Conservation (phyloP, 345 rosid species). For the Cochlearia excelsa region DNA sequence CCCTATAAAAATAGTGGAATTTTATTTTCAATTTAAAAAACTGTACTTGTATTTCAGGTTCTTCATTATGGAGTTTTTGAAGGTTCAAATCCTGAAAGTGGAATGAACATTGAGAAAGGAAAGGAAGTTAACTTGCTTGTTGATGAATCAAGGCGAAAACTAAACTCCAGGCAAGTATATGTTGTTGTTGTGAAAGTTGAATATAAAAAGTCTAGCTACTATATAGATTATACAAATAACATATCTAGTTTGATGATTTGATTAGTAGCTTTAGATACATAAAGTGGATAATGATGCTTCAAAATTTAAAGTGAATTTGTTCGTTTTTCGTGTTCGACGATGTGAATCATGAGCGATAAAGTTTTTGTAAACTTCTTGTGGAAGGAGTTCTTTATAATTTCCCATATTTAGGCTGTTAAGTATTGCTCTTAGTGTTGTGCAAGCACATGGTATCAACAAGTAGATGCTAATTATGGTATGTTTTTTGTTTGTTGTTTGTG, state of each 20-base stretch:
- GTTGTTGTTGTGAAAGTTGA: neutral
- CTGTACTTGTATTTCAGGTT: slow-evolving; percentile 40
- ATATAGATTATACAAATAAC: too few species aligned
- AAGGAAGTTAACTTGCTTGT: slow-evolving; percentile 49
- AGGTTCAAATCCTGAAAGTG: slow-evolving; percentile 37
- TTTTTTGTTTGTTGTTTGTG: neutral
- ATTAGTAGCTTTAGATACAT: too few species aligned
- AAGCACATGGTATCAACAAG: neutral
- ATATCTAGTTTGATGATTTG: too few species aligned
- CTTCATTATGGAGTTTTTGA: slow-evolving; percentile 67
- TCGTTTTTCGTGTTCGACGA: slow-evolving; percentile 1
- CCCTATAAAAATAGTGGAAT: too few species aligned
- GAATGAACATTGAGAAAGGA: slow-evolving; percentile 41
- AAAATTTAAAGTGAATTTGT: neutral
- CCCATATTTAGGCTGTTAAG: neutral
- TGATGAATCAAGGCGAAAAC: slow-evolving; percentile 65
- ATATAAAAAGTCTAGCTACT: neutral
- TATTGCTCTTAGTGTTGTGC: slow-evolving; percentile 1
- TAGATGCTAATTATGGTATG: neutral
- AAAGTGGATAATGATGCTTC: neutral
- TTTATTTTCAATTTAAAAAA: too few species aligned
- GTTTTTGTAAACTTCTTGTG: neutral
- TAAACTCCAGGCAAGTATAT: slow-evolving; percentile 59
- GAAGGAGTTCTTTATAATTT: neutral
- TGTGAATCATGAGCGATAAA: neutral